Base-by-base conservation (phyloP, 2,329 filamentous ascomycete species). In the Claviceps sp. region DNA sequence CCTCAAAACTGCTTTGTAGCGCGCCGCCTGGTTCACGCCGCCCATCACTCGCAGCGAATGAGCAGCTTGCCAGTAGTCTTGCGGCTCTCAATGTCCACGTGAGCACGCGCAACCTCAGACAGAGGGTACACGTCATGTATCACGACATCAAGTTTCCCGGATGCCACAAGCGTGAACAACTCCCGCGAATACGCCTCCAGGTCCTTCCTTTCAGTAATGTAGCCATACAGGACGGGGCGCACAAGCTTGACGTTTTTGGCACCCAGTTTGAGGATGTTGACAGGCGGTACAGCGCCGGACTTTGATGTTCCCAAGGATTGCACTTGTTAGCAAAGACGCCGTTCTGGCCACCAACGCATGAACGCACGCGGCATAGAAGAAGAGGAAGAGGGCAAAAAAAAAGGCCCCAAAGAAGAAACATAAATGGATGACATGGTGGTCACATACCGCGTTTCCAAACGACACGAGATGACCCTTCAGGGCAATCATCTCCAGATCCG, bases 1-100 rank as follows among this genome's bases (percentile, higher is more conserved):
- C 30, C 30, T 30, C 30, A 30, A 30, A 30, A 30, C 8, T 30
- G 9, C 2, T 8, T 30, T 30, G 26, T 30, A 30, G 8, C 8
- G 30, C 30, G 30, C 8, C 6, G 1, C 24, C 7, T 5, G 6
- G 6, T 26, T 26, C 24, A 26, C 24, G 24, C 1, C 24, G 24
- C 24, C 26, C 30, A 34, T 52, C 40, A 67, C 58, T 71, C 83
- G 47, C 81, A 76, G 69, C 82, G 83, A 61, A 95, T 66, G 52
- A 96, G 65, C 56, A 94, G 67, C 72, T 95, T 95, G 18, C 90
- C 90, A 11, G 81, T 87, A 2, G 88, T 93, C 73, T 84, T 87
- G 60, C 89, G 76, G 43, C 86, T 78, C 68, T 94, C 86, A 45
- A 96, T 75, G 65, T 95, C 88, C 48, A 71, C 67, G 56, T 95